Conservation (phyloP, 148 eudicot species). For the Fagopyrum esculentum region DNA sequence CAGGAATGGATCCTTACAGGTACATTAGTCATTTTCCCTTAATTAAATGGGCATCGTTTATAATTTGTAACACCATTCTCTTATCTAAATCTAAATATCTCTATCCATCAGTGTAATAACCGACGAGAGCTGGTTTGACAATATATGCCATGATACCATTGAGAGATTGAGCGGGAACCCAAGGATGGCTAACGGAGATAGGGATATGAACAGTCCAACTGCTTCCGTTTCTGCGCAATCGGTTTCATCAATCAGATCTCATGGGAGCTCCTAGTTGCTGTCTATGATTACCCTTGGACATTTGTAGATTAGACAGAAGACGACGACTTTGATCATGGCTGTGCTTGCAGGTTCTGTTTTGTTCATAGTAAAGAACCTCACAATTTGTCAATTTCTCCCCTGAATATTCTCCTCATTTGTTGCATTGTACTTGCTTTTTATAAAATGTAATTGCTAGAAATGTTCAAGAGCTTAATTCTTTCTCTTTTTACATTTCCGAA, state of each 20-base stretch:
- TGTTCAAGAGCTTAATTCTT: background rate
- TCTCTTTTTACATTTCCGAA: background rate
- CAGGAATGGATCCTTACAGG: conserved; percentile 88
- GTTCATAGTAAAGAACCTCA: conserved; percentile 11
- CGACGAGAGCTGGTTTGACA: conserved; percentile 67
- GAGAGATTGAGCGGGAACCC: conserved; percentile 68
- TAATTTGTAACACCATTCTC: background rate
- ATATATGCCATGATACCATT: conserved; percentile 70
- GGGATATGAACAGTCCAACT: conserved; percentile 73
- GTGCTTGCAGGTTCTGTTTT: conserved; percentile 6
- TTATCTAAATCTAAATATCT: background rate
- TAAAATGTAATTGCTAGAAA: conserved; percentile 10
- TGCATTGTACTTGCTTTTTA: conserved; percentile 3
- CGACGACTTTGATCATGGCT: background rate
- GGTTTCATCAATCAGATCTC: conserved; percentile 74
- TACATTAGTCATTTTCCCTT: conserved; percentile 13
- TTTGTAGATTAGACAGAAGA: conserved; percentile 12
- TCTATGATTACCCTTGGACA: background rate
- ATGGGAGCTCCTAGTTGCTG: conserved; percentile 61
- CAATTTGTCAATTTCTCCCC: background rate
- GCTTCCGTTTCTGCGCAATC: conserved; percentile 97
- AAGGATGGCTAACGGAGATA: conserved; percentile 60
- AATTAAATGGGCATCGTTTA: background rate
- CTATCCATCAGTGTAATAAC: background rate
- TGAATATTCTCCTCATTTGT: background rate